Conservation (phyloP, 2,329 filamentous ascomycete genomes). For the Ceratocystis diversiconidia region DNA sequence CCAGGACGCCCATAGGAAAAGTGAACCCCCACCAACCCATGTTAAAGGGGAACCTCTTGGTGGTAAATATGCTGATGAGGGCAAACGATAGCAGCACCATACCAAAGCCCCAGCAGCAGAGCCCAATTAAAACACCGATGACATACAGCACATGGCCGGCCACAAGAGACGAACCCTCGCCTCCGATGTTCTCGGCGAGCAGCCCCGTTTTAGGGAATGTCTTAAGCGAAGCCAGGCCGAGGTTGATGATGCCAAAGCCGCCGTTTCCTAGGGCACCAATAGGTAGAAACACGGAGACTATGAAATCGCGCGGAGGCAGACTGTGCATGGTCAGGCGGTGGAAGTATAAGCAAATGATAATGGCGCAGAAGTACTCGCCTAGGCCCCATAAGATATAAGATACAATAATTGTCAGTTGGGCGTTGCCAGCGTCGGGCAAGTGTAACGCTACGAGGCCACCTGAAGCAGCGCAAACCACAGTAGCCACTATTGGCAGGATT, state of each 20-base stretch:
- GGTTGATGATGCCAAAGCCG: constrained; percentile 43
- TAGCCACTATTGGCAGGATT: constrained; percentile 53
- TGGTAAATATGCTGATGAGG: constrained; percentile 29
- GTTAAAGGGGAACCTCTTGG: constrained; percentile 31
- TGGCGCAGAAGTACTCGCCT: constrained; percentile 43
- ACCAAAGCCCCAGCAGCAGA: constrained; percentile 33
- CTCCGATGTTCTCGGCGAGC: constrained; percentile 21
- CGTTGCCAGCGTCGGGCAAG: constrained; percentile 41
- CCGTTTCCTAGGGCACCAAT: constrained; percentile 54
- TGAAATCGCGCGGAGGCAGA: constrained; percentile 50
- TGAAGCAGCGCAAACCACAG: constrained; percentile 50
- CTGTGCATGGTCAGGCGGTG: constrained; percentile 53
- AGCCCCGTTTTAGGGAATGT: constrained; percentile 28
- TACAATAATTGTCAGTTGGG: constrained; percentile 46
- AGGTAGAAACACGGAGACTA: constrained; percentile 54
- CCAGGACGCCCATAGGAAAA: constrained; percentile 33
- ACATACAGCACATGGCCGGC: constrained; percentile 43
- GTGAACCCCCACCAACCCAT: constrained; percentile 37
- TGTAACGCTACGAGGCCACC: constrained; percentile 49
- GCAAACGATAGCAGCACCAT: constrained; percentile 33
- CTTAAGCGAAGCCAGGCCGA: constrained; percentile 34
- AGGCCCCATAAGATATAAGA: constrained; percentile 58
- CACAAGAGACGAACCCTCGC: constrained; percentile 10
- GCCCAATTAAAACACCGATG: constrained; percentile 35
- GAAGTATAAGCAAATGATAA: constrained; percentile 55